phyloP scores from a whole-genome alignment of 805 yeast species.

The Kluyveromyces siamensis region DNA sequence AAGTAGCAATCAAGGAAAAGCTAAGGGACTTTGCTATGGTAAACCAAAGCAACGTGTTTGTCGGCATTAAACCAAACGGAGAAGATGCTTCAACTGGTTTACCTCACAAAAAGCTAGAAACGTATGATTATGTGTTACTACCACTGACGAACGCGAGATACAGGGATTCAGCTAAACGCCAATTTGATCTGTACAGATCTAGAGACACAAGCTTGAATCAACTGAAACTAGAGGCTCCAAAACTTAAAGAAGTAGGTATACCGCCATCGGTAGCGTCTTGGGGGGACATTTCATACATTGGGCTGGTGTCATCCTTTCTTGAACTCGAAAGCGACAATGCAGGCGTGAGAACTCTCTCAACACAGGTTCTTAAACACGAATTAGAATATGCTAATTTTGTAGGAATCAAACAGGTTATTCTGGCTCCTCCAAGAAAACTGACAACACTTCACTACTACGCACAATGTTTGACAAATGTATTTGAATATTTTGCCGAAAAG shows the following conservation, averaged over 20 bases:
- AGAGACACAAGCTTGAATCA: constrained; percentile 5
- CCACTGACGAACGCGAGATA: constrained; percentile 47
- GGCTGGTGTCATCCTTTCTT: constrained; percentile 60
- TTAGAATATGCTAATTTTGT: constrained; percentile 48
- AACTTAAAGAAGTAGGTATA: constrained; percentile 26
- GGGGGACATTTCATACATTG: constrained; percentile 31
- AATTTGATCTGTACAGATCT: constrained; percentile 30
- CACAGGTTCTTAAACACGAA: constrained; percentile 51
- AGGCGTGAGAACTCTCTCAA: constrained; percentile 42
- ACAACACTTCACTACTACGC: constrained; percentile 43
- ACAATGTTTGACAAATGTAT: constrained; percentile 32
- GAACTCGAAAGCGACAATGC: constrained; percentile 50
- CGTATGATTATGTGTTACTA: constrained; percentile 42
- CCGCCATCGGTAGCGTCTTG: constrained; percentile 17
- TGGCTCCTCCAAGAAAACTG: constrained; percentile 58
- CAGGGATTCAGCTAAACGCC: constrained; percentile 34
- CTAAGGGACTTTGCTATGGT: constrained; percentile 9
- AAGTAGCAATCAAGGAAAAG: neutral
- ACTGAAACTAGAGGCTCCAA: constrained; percentile 23
- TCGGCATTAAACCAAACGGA: constrained; percentile 40
- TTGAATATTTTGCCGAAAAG: constrained; percentile 19
- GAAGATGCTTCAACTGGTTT: constrained; percentile 25
- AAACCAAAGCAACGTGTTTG: constrained; percentile 25
- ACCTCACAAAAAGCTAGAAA: constrained; percentile 18
- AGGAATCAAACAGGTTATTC: constrained; percentile 45